Evolutionary conservation across 2,329 filamentous ascomycete species (phyloP).

Genomic region (Microcyclospora pomicola): DNA sequence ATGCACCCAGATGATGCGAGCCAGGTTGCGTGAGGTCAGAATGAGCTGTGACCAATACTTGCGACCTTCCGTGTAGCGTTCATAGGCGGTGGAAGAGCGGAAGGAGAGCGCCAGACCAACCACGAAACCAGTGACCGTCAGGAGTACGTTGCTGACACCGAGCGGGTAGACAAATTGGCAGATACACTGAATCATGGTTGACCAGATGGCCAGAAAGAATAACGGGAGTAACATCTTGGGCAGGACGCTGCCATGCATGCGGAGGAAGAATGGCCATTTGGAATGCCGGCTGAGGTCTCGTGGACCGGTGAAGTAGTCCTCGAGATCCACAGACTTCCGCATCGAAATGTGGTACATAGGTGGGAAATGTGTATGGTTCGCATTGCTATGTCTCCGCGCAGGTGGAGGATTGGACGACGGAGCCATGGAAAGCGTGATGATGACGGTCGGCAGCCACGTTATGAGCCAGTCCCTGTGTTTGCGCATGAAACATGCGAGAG

Average conservation of each 20-base stretch:
- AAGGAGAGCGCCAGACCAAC: slow-evolving; percentile 68
- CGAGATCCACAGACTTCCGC: slow-evolving; percentile 14
- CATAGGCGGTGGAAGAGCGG: slow-evolving; percentile 63
- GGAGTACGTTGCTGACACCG: slow-evolving; percentile 51
- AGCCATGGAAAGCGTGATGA: too few relatives aligned
- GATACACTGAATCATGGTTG: slow-evolving; percentile 49
- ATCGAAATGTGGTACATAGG: slow-evolving; percentile 6
- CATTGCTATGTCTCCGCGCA: too few relatives aligned
- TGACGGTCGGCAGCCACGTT: too few relatives aligned
- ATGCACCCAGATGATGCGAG: slow-evolving; percentile 73
- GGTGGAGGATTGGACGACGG: too few relatives aligned
- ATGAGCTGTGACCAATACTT: slow-evolving; percentile 50
- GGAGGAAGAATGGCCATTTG: slow-evolving; percentile 62
- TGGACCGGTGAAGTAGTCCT: slow-evolving; percentile 36
- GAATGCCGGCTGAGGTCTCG: slow-evolving; percentile 59
- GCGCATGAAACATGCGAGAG: too few relatives aligned
- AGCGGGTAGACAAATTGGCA: slow-evolving; percentile 29
- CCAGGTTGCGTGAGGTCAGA: slow-evolving; percentile 42
- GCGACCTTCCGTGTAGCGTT: slow-evolving; percentile 46
- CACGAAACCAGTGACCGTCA: slow-evolving; percentile 70
- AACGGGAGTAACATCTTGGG: slow-evolving; percentile 63
- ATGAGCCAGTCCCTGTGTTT: too few relatives aligned
- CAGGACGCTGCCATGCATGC: slow-evolving; percentile 60
- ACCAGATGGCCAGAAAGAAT: slow-evolving; percentile 48
- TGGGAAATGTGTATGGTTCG: not conserved